phyloP scores from a whole-genome alignment of 257 asterid genomes.

The Euphrasia confusa region DNA sequence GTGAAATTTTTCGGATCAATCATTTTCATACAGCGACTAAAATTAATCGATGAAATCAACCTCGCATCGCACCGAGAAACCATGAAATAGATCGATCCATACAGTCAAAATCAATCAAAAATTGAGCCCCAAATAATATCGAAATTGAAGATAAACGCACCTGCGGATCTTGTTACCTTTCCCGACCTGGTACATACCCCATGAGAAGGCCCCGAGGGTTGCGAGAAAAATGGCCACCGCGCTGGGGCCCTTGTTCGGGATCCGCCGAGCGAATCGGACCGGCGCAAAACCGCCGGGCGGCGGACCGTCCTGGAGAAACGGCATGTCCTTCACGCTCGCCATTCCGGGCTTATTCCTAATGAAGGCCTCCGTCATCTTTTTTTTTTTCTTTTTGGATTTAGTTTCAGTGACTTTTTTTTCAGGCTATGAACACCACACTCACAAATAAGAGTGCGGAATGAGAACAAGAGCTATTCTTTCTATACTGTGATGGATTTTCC shows the following conservation, averaged over 20 bases:
- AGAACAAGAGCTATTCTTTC: conserved; percentile 7
- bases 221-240: conserved; percentile 77
- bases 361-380: conserved; percentile 75
- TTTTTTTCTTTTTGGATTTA: not conserved
- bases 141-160: conserved; percentile 25
- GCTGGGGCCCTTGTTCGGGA: conserved; percentile 76
- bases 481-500: conserved; percentile 13
- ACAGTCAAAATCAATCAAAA: not conserved
- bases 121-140: not conserved
- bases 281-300: conserved; percentile 98
- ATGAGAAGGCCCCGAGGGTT: conserved; percentile 77
- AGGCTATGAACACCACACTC: not conserved
- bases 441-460: not conserved
- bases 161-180: conserved; percentile 94
- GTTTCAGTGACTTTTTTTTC: not conserved
- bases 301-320: conserved; percentile 88
- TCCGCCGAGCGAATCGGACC: conserved; percentile 80
- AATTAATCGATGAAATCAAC: not conserved
- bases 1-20: not conserved
- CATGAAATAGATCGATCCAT: not conserved
- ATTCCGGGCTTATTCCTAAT: conserved; percentile 84
- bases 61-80: not conserved
- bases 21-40: not conserved
- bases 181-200: conserved; percentile 94
- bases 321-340: conserved; percentile 94